A percentile compares a stretch with the other conserved stretches of the same genome.
Evolutionary conservation across 768 basidiomycete genomes (phyloP).

Genomic region (Hypholoma sublateritium): DNA sequence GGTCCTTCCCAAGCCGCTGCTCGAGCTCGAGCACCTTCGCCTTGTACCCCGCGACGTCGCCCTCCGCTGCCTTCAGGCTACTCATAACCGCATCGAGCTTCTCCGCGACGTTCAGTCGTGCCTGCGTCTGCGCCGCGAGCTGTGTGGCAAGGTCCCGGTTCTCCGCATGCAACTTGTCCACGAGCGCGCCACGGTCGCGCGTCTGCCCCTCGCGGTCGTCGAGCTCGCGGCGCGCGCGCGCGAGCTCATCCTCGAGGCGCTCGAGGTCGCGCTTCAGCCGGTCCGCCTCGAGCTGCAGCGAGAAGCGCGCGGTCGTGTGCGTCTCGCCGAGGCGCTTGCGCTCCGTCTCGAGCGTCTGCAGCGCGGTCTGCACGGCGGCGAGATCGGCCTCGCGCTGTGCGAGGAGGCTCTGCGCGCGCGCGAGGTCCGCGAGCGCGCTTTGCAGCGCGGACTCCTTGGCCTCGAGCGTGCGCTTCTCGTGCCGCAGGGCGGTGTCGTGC

Average conservation of each 20-base stretch:
- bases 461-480: constrained; percentile 63
- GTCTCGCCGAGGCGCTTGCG: constrained; percentile 81
- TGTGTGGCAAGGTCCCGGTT: constrained; percentile 79
- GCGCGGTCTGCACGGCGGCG: constrained; percentile 63
- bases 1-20: constrained; percentile 77
- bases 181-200: constrained; percentile 67
- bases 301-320: constrained; percentile 80
- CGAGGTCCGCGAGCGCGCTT: constrained; percentile 60
- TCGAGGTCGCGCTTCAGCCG: constrained; percentile 82
- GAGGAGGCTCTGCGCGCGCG: constrained; percentile 62
- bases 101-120: constrained; percentile 81
- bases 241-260: constrained; percentile 75
- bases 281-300: constrained; percentile 88
- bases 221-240: constrained; percentile 67
- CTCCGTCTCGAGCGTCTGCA: constrained; percentile 74
- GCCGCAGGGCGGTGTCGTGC: constrained; percentile 59
- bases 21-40: constrained; percentile 75
- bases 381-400: constrained; percentile 77
- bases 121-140: constrained; percentile 84
- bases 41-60: constrained; percentile 60
- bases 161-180: constrained; percentile 78
- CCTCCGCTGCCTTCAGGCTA: constrained; percentile 63
- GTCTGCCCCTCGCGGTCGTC: constrained; percentile 62
- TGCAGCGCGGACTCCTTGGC: constrained; percentile 70
- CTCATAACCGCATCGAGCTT: constrained; percentile 78